Conservation (phyloP, 1,139 yeast species). For the Geotrichum histeridarum region DNA sequence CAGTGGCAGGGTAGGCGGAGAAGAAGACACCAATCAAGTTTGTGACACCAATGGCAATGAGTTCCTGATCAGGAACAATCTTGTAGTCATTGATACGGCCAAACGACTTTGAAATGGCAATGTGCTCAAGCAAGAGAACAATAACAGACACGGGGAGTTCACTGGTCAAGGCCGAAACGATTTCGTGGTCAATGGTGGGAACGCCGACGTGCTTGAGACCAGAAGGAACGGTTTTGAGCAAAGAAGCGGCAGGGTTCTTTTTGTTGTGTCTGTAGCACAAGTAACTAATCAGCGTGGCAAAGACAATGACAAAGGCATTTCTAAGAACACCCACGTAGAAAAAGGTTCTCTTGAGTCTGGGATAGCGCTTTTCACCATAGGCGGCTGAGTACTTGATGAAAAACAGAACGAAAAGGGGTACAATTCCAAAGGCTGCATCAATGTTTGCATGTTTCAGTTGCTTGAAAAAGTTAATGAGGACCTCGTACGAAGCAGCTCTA, state of each 20-base stretch:
- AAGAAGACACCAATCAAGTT: slow-evolving; percentile 88
- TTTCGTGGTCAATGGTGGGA: slow-evolving; percentile 59
- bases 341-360: slow-evolving; percentile 51
- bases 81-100: slow-evolving; percentile 90
- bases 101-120: slow-evolving; percentile 88
- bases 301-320: slow-evolving; percentile 73
- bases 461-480: slow-evolving; percentile 67
- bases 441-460: slow-evolving; percentile 59
- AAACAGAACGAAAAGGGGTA: slow-evolving; percentile 64
- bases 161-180: slow-evolving; percentile 59
- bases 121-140: slow-evolving; percentile 80
- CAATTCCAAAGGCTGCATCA: slow-evolving; percentile 88
- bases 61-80: slow-evolving; percentile 87
- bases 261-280: slow-evolving; percentile 46
- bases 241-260: slow-evolving; percentile 46
- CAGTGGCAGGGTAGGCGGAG: slow-evolving; percentile 93
- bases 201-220: slow-evolving; percentile 77
- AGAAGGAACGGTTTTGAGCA: slow-evolving; percentile 73
- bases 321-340: slow-evolving; percentile 74
- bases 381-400: slow-evolving; percentile 41
- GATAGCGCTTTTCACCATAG: slow-evolving; percentile 60
- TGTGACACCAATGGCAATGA: slow-evolving; percentile 89
- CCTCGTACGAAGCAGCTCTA: slow-evolving; percentile 64
- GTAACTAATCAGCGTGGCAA: slow-evolving; percentile 73
- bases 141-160: slow-evolving; percentile 84